Evolutionary conservation across 106 monocot species (phyloP).

Genomic region (Allium sativum): DNA sequence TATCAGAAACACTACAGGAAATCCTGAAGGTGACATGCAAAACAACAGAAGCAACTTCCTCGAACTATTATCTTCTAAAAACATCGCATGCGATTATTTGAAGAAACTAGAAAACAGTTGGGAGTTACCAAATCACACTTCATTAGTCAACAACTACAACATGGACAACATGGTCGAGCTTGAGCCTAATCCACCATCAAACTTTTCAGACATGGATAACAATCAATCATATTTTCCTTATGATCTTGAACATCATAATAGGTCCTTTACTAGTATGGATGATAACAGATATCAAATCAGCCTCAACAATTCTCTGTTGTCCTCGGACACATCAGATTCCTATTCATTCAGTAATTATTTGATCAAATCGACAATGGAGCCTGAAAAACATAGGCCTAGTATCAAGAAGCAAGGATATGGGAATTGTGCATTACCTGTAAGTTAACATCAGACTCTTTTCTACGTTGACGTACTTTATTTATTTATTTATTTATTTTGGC

Average conservation of each 20-base stretch:
- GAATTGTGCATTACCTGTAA: conserved; percentile 14
- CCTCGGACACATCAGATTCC: conserved; percentile 13
- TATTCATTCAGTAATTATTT: conserved; percentile 19
- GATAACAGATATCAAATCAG: not conserved
- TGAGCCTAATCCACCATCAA: conserved; percentile 11
- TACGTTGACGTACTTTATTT: not conserved
- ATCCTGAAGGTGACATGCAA: conserved; percentile 17
- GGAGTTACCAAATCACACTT: not conserved
- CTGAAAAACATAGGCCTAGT: not conserved
- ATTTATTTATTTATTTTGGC: not conserved
- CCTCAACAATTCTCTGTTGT: conserved; percentile 6
- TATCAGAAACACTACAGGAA: not conserved
- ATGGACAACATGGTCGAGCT: conserved; percentile 13
- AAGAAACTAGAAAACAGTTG: conserved; percentile 9
- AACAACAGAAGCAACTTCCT: conserved; percentile 49
- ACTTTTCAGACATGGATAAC: conserved; percentile 58
- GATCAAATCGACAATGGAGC: conserved; percentile 9
- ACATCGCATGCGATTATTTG: conserved; percentile 69
- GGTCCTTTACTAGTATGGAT: not conserved
- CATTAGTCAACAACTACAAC: conserved; percentile 11
- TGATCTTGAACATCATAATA: not conserved
- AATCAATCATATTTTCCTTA: conserved; percentile 34
- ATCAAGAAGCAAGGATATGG: conserved; percentile 24
- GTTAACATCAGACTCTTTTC: not conserved
- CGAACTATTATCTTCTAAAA: conserved; percentile 43